Conservation (phyloP, 1,139 yeast species). For the Protomyces inundatus region DNA sequence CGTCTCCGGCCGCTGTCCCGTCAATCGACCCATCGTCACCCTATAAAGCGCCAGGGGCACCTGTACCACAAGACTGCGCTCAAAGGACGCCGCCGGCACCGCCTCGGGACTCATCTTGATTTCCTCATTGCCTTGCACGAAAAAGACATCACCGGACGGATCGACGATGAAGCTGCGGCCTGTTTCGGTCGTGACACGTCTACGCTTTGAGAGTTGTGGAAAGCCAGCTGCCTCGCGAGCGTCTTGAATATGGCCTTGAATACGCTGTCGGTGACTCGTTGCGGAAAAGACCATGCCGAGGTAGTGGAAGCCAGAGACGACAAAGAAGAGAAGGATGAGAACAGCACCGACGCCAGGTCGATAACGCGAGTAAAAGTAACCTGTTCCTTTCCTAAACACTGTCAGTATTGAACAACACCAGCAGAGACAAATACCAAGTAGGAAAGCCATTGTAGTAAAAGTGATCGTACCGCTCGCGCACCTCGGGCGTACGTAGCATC, state of each 20-base stretch:
- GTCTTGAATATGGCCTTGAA: constrained; percentile 49
- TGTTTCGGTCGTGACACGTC: constrained; percentile 40
- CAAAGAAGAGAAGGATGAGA: constrained; percentile 46
- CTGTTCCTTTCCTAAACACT: constrained; percentile 27
- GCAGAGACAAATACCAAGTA: constrained; percentile 43
- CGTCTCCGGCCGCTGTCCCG: constrained; percentile 8
- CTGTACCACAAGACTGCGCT: constrained; percentile 53
- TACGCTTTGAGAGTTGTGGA: constrained; percentile 37
- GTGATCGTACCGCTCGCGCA: constrained; percentile 73
- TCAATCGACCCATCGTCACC: constrained; percentile 28
- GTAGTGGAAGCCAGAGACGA: constrained; percentile 58
- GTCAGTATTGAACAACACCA: background rate
- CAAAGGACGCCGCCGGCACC: constrained; percentile 46
- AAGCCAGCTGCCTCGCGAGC: constrained; percentile 43
- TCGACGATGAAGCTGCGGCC: constrained; percentile 63
- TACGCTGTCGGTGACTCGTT: constrained; percentile 56
- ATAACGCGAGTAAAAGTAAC: constrained; percentile 35
- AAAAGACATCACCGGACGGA: constrained; percentile 62
- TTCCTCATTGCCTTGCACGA: constrained; percentile 48
- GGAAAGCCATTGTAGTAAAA: constrained; percentile 85
- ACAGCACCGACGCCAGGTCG: constrained; percentile 55
- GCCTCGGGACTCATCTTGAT: constrained; percentile 40
- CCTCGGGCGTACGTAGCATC: constrained; percentile 56
- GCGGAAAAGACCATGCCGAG: constrained; percentile 52
- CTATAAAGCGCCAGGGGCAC: constrained; percentile 40